Base-by-base conservation (phyloP, 2,329 filamentous ascomycete species). In the Colletotrichum eleusines region DNA sequence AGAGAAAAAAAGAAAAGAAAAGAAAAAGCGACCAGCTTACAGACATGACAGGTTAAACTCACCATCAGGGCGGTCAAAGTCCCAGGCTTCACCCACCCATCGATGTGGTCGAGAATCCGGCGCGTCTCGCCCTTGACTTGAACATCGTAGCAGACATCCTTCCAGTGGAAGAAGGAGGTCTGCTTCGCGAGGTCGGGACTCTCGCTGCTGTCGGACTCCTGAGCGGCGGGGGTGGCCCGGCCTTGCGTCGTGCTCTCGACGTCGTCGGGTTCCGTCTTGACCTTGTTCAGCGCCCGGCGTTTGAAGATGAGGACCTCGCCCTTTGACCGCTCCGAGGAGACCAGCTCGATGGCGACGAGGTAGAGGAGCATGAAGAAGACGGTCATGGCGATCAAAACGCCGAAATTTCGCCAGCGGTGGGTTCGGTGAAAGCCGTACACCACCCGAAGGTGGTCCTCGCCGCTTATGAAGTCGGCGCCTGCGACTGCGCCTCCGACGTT, bases 1-100 rank as follows among this genome's bases (percentile, higher is more conserved):
- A 89, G 89, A 59, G 86, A 3, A 89, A 20, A n/a, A 12, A 38
- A 5, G 1, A 31, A 89, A 89, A 50, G n/a, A n/a, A 89, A 89
- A 75, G 89, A 89, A 59, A 86, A 3, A 89, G n/a, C n/a, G n/a
- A n/a, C n/a, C n/a, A n/a, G n/a, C n/a, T n/a, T n/a, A n/a, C n/a
- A n/a, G n/a, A n/a, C n/a, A n/a, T n/a, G n/a, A n/a, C n/a, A n/a
- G n/a, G n/a, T n/a, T 14, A 89, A 88, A 80, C 90, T 46, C 18
- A 73, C 88, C 90, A 91, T 91, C 1, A 91, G 82, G 28, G 89
- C 90, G 31, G 90, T 92, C 59, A 91, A 79, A 46, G 89, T 91
- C 66, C 90, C 90, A 14, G 90, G 90, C 78, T 91, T 91, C 72
- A 92, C 89, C 88, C 89, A 92, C 23, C 90, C 90, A 75, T 91